Conservation (phyloP, 1,139 yeast species). For the Debaryomycetaceae sp. region DNA sequence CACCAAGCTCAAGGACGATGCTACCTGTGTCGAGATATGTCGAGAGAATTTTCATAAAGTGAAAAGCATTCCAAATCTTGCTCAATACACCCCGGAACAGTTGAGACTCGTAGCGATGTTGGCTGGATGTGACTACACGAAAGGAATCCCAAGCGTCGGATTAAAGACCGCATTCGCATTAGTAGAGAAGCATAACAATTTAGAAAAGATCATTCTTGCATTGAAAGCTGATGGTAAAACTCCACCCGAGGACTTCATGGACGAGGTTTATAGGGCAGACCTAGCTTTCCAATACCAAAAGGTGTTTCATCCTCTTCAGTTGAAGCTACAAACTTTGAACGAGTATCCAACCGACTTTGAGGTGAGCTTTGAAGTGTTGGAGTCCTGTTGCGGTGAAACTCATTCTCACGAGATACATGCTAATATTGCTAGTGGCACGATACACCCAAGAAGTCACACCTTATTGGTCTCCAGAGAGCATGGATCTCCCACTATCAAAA, state of each 20-base stretch:
- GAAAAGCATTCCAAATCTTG: conserved; percentile 43
- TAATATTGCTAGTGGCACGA: conserved; percentile 58
- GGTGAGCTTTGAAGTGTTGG: conserved; percentile 36
- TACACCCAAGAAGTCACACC: conserved; percentile 63
- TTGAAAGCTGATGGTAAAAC: conserved; percentile 62
- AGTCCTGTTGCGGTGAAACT: conserved; percentile 62
- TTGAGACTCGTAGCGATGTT: conserved; percentile 77
- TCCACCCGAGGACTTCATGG: conserved; percentile 56
- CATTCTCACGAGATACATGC: conserved; percentile 46
- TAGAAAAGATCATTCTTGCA: conserved; percentile 55
- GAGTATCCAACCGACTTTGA: conserved; percentile 45
- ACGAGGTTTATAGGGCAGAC: conserved; percentile 64
- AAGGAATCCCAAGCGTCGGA: conserved; percentile 81
- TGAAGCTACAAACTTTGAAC: conserved; percentile 53
- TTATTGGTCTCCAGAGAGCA: conserved; percentile 47
- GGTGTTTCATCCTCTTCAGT: conserved; percentile 66
- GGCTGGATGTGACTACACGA: conserved; percentile 94
- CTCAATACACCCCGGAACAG: conserved; percentile 51
- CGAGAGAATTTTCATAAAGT: conserved; percentile 50
- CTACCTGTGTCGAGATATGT: conserved; percentile 68
- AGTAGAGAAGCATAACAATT: conserved; percentile 48
- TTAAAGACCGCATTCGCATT: conserved; percentile 69
- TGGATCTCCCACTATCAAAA: conserved; percentile 20
- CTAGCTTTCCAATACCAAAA: conserved; percentile 83
- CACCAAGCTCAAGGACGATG: conserved; percentile 78